Evolutionary conservation across 805 yeast species (phyloP), one percentile per base, ranked within the genome.

Genomic region (Ogataea pilisensis): DNA sequence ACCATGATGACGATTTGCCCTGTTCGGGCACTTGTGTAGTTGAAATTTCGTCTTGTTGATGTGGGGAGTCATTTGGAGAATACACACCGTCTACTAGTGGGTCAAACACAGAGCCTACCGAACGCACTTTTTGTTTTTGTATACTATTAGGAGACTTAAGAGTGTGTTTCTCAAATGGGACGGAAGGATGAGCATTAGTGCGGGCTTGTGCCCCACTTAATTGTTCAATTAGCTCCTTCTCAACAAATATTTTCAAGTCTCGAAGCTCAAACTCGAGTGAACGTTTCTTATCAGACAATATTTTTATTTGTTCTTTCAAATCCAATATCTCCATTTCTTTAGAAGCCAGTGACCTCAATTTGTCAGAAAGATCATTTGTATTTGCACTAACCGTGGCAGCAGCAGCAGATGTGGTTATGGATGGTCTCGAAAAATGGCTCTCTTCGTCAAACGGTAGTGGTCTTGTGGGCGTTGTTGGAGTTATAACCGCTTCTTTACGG

Each of bases 301-400:
- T 70, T 32, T 70, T 72, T 20, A 81, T 70, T 35, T 68, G 64
- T 48, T 77, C 80, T 46, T 78, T 81, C 32, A 82, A 60, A 49
- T 83, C 89, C 37, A 83, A 72, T 22, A 83, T 65, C 20, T 73
- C 75, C 75, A 80, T 75, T 55, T 84, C 93, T 53, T 81, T 83
- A 31, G 76, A 64, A 0, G 91, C 91, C 34, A 84, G 61, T 8
- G 71, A 63, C 45, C 86, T 69, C 36, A 83, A 60, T 36, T 80
- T 74, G 4, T 72, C 76, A 42, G 76, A 78, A 5, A 81, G 64
- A 31, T 70, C 78, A 14, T 35, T 13, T 29, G 41, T 12, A 22
- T 29, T 21, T 29, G 41, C 16, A 22, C 26, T 21, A 2, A 34
- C 35, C 1, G 37, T 37, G 11, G 36, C 37, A 1, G 37, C 25